A percentile compares a stretch with the other conserved stretches of the same genome.
Evolutionary conservation across 2,329 filamentous ascomycete genomes (phyloP).

Genomic region (Xylaria sp.): DNA sequence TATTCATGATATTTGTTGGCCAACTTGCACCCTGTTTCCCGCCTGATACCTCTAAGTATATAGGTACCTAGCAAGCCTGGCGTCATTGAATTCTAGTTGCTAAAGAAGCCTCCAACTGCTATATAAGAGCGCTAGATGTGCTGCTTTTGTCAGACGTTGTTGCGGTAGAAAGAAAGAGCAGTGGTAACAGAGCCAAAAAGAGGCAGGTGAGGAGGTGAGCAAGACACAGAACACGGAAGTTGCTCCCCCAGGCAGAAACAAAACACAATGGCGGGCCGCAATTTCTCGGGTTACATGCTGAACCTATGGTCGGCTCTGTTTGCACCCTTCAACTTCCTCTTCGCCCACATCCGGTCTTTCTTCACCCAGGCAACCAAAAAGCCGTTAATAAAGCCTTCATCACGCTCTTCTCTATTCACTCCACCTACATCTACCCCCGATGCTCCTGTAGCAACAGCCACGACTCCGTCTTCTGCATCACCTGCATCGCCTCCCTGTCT

Average conservation of each 20-base stretch:
- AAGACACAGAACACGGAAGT: constrained; percentile 34
- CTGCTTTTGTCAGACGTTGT: constrained; percentile 6
- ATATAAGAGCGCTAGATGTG: constrained; percentile 14
- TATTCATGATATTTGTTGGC: constrained; percentile 11
- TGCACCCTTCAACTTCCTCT: constrained; percentile 49
- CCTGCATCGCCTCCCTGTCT: constrained; percentile 11
- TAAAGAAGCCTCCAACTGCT: constrained; percentile 5
- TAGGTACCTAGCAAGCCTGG: constrained; percentile 7
- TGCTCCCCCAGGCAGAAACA: constrained; percentile 31
- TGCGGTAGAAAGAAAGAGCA: constrained; percentile 12
- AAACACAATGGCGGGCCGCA: constrained; percentile 50
- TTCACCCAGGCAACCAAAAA: constrained; percentile 33
- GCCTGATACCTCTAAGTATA: neutral
- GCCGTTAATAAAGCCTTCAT: neutral
- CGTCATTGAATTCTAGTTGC: neutral
- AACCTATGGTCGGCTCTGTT: constrained; percentile 50
- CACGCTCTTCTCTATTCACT: constrained; percentile 17
- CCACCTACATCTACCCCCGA: constrained; percentile 14
- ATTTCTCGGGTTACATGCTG: constrained; percentile 50
- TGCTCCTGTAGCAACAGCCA: constrained; percentile 2
- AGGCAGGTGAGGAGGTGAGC: constrained; percentile 34
- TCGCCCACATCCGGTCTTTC: constrained; percentile 46
- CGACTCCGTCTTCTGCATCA: constrained; percentile 8
- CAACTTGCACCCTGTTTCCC: neutral
- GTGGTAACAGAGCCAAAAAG: neutral